These are phyloP conservation scores for Ceratonia siliqua DNA, from an alignment of 306 rosid genomes.

Conservation along the genomic window DNA sequence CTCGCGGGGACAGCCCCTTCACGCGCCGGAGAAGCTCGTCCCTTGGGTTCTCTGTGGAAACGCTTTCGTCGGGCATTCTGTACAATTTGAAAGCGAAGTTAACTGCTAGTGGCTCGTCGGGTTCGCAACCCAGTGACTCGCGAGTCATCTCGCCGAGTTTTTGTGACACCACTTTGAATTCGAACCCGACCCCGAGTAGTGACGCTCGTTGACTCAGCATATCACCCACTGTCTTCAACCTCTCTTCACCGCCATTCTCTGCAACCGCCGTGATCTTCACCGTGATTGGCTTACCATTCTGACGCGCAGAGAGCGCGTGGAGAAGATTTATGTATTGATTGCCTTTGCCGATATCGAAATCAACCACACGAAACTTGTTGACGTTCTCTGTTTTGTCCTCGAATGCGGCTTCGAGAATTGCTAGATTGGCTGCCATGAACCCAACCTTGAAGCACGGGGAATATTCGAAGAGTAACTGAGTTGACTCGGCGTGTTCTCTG, in stretches of 20 bases:
- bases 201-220: constrained; percentile 47
- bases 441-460: constrained; percentile 62
- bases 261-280: constrained; percentile 61
- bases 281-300: constrained; percentile 2
- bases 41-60: constrained; percentile 80
- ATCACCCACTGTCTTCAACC: constrained; percentile 36
- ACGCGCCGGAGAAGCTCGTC: constrained; percentile 88
- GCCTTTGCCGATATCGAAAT: constrained; percentile 82
- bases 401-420: constrained; percentile 75
- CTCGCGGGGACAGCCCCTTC: constrained; percentile 60
- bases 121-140: constrained; percentile 59
- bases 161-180: constrained; percentile 39
- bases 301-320: constrained; percentile 47
- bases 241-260: constrained; percentile 46
- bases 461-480: constrained; percentile 58
- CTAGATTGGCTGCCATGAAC: constrained; percentile 73
- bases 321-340: constrained; percentile 59
- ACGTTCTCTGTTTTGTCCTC: constrained; percentile 40
- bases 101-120: constrained; percentile 63
- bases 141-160: constrained; percentile 71
- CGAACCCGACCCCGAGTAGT: constrained; percentile 37
- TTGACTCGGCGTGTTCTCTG: constrained; percentile 66
- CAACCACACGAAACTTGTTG: constrained; percentile 63
- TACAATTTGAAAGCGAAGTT: constrained; percentile 76
- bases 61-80: constrained; percentile 89